A percentile compares a stretch with the other conserved stretches of the same genome.
Conservation (phyloP, 345 rosid species). For the Mallotus nudiflorus region DNA sequence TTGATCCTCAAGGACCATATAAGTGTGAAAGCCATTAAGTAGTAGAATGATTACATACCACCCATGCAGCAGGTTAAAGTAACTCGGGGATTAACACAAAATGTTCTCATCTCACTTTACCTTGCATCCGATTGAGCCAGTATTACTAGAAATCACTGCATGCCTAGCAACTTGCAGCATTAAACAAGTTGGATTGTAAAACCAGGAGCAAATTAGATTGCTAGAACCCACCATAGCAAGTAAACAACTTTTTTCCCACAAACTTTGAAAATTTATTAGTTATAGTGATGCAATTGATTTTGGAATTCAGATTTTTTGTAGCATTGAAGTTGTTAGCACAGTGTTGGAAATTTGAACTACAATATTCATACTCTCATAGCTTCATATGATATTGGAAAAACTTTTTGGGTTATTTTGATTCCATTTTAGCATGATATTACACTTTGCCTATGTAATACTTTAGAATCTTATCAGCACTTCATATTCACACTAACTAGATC, state of each 20-base stretch:
- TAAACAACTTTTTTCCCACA: background rate
- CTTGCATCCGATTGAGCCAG: background rate
- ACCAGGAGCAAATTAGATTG: background rate
- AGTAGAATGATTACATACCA: background rate
- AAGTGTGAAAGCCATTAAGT: background rate
- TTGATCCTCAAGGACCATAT: background rate
- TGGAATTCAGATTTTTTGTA: background rate
- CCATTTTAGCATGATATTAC: background rate
- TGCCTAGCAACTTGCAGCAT: background rate
- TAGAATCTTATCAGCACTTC: background rate
- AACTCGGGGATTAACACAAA: background rate
- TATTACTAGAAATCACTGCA: background rate
- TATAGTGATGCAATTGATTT: background rate
- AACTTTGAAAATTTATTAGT: background rate
- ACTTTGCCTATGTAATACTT: background rate
- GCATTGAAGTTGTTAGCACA: background rate
- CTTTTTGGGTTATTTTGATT: background rate
- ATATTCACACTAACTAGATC: background rate
- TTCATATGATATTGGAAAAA: background rate
- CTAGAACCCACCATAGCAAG: slow-evolving; percentile 1
- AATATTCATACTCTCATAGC: no score
- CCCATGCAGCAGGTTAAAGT: background rate
- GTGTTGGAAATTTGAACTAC: background rate
- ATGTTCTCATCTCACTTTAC: background rate
- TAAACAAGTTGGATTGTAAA: background rate